Percentiles rank a stretch among this genome's conserved stretches.
Conservation (phyloP, 1,139 yeast genomes). For the Zygoascus hellenicus region DNA sequence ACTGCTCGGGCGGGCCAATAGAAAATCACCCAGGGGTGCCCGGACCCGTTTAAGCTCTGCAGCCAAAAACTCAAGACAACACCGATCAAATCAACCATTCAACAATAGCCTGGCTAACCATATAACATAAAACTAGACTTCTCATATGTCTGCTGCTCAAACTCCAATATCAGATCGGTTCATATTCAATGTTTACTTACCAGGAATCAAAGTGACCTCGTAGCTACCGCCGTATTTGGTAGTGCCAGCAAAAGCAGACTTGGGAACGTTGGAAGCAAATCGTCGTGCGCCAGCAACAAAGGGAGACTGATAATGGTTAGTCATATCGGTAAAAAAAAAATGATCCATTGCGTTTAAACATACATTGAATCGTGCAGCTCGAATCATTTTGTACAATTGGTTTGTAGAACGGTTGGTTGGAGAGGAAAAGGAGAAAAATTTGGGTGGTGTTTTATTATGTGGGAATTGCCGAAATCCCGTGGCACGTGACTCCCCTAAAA, state of each 20-base stretch:
- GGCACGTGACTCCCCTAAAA: background rate
- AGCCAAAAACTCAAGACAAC: background rate
- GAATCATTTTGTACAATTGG: constrained; percentile 6
- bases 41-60: background rate
- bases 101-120: too few relatives aligned
- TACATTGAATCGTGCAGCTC: constrained; percentile 6
- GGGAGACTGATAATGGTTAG: constrained; percentile 3
- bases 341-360: background rate
- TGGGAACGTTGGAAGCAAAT: constrained; percentile 10
- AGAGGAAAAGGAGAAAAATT: constrained; percentile 2
- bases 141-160: too few relatives aligned
- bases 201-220: constrained; percentile 90
- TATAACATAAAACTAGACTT: too few relatives aligned
- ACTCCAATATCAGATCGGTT: too few relatives aligned
- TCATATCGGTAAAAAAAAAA: background rate
- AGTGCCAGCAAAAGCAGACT: constrained; percentile 17
- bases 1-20: constrained; percentile 4
- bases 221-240: constrained; percentile 85
- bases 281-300: constrained; percentile 12
- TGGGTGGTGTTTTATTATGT: constrained; percentile 1
- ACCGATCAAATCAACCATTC: background rate
- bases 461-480: constrained; percentile 6
- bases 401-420: background rate
- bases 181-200: constrained; percentile 31
- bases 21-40: constrained; percentile 3